Evolutionary conservation across 371 early-diverging fungal species (phyloP).

Genomic region (Rhizopus sp.): DNA sequence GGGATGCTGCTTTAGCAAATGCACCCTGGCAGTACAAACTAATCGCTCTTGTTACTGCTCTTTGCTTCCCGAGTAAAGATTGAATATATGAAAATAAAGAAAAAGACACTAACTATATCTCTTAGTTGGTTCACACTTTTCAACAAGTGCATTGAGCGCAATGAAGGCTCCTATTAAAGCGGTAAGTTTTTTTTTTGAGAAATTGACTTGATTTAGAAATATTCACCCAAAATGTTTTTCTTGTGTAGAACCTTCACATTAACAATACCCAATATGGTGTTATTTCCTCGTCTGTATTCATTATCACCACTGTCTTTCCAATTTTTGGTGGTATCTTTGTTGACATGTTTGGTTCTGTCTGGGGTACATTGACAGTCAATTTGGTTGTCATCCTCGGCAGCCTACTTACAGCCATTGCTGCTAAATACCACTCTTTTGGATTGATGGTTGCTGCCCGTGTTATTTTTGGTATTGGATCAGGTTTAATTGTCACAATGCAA

Average conservation of each 20-base stretch:
- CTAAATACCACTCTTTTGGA: conserved; percentile 47
- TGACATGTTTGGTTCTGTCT: conserved; percentile 64
- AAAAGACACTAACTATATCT: neutral
- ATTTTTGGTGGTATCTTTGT: conserved; percentile 68
- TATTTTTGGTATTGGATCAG: conserved; percentile 70
- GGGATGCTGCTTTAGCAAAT: conserved; percentile 40
- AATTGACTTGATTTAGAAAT: neutral
- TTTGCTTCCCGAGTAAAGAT: conserved; percentile 37
- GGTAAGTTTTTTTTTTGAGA: conserved; percentile 31
- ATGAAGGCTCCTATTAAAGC: conserved; percentile 67
- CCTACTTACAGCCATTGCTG: conserved; percentile 60
- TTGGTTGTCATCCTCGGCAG: conserved; percentile 59
- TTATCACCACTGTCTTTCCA: conserved; percentile 70
- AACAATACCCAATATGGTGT: conserved; percentile 72
- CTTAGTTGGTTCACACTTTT: conserved; percentile 72
- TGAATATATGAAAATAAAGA: neutral
- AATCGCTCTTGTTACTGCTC: conserved; percentile 38
- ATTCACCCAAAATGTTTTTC: conserved; percentile 25
- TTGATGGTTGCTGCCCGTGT: conserved; percentile 66
- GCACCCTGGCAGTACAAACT: conserved; percentile 45
- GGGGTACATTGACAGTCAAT: conserved; percentile 64
- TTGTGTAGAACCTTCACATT: conserved; percentile 34
- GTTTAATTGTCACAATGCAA: conserved; percentile 69
- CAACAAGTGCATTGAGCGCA: conserved; percentile 71
- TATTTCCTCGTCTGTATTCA: conserved; percentile 67